Base-by-base conservation (phyloP, 495 filamentous ascomycete genomes). In the Lasiosphaeriaceae sp. region DNA sequence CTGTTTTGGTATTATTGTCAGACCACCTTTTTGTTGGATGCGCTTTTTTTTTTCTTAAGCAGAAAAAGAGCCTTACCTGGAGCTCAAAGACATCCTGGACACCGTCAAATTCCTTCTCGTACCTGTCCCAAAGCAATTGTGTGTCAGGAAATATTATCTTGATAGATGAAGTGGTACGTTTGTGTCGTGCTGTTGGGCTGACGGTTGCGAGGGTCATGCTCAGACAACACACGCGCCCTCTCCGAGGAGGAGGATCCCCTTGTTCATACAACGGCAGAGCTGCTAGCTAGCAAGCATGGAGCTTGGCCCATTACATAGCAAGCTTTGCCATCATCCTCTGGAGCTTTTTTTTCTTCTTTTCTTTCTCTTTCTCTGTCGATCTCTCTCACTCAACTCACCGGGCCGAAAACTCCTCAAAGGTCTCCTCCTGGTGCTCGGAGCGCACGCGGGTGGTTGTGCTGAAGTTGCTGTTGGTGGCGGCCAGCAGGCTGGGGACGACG, bases 71-170 rank as follows among this genome's bases (percentile, higher is more conserved):
- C 26, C 83, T 71, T 86, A 96, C 92, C 90, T 97, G 94, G 67
- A 99, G 89, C 84, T 99, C 94, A 78, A 99, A 99, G 64, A 97
- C 94, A 80, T 99, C 94, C 77, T 97, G 89, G 51, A 99, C 94
- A 70, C 75, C 74, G 44, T 99, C 92, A 74, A 99, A 99, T 78
- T 99, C 94, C 82, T 96, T 96, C 84, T 97, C 94, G 71, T 96
- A 99, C 77, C 94, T 99, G 68, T 58, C 45, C 56, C 46, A 56
- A 51, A 50, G 51, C 54, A 57, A 46, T 17, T 43, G 47, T 26
- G 53, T 58, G 59, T 79, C 56, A 74, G 69, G 52, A 31, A 31
- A 31, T 55, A 69, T 61, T 69, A 5, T 7, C 4, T 7, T 31
- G 23, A 11, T 29, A n/a, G n/a, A 11, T 24, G 12, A 26, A 26